A percentile compares a stretch with the other conserved stretches of the same genome.
Conservation (phyloP, 2,329 filamentous ascomycete genomes). For the Cucurbitaria berberidis region DNA sequence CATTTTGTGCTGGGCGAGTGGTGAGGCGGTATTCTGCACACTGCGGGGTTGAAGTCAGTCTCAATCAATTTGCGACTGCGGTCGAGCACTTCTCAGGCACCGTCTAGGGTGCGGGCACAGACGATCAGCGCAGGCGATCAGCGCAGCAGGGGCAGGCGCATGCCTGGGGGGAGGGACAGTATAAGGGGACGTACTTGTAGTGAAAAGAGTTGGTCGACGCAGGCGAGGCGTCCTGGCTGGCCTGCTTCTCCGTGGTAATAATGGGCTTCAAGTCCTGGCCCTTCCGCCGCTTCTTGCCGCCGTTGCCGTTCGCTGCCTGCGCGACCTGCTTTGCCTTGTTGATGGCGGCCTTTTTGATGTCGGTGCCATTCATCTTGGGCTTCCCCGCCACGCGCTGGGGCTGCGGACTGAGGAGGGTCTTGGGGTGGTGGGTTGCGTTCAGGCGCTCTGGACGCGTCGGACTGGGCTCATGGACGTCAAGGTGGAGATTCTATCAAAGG, state of each 20-base stretch:
- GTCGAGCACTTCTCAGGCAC: not conserved
- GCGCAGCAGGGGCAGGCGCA: conserved; percentile 5
- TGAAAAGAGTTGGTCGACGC: conserved; percentile 45
- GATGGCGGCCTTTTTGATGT: conserved; percentile 69
- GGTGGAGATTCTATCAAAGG: conserved; percentile 2
- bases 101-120: conserved; percentile 9
- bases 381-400: conserved; percentile 41
- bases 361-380: conserved; percentile 66
- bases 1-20: conserved; percentile 53
- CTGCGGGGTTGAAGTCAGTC: conserved; percentile 36
- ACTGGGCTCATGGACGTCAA: conserved; percentile 36
- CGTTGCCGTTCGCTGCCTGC: conserved; percentile 61
- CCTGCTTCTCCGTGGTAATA: conserved; percentile 70
- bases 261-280: conserved; percentile 74
- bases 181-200: conserved; percentile 46
- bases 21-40: conserved; percentile 58
- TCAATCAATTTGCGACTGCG: conserved; percentile 4
- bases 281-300: conserved; percentile 77
- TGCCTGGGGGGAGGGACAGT: not conserved
- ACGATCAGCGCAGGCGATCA: conserved; percentile 3
- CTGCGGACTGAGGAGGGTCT: conserved; percentile 14
- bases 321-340: conserved; percentile 71
- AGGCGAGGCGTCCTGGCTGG: conserved; percentile 53
- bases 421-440: conserved; percentile 25
- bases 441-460: conserved; percentile 37